These are phyloP conservation scores for Microdochium paspali DNA, from an alignment of 2,329 filamentous ascomycete genomes.

Conservation along the genomic window DNA sequence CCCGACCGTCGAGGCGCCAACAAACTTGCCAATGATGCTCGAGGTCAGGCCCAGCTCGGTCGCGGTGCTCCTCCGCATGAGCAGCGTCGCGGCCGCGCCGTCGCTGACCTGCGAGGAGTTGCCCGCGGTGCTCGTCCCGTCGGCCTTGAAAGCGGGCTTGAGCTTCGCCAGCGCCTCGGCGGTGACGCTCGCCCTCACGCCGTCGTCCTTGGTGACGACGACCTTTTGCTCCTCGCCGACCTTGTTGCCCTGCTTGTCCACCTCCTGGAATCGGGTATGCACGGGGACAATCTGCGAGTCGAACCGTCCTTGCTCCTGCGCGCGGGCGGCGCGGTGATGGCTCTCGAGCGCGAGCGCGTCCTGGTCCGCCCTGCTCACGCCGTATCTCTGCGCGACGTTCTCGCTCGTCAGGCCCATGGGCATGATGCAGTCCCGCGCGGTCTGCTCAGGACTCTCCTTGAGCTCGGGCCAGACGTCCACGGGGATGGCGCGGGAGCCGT, in stretches of 20 bases:
- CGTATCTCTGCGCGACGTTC: conserved; percentile 75
- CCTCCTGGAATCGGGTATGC: conserved; percentile 56
- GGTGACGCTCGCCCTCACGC: conserved; percentile 60
- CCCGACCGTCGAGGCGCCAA: conserved; percentile 64
- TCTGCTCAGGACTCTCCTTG: conserved; percentile 50
- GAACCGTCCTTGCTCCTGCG: conserved; percentile 62
- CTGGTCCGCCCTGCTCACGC: conserved; percentile 65
- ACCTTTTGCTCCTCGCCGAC: conserved; percentile 49
- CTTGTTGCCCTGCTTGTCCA: conserved; percentile 49
- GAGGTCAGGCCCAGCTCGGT: conserved; percentile 59
- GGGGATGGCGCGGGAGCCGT: conserved; percentile 76
- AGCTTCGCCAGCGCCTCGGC: conserved; percentile 65
- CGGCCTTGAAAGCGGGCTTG: conserved; percentile 74
- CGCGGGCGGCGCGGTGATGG: conserved; percentile 63
- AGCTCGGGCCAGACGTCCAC: conserved; percentile 70
- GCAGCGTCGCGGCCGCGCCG: conserved; percentile 71
- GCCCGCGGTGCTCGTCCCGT: conserved; percentile 74
- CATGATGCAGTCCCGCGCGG: conserved; percentile 84
- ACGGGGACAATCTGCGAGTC: conserved; percentile 74
- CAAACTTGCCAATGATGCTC: conserved; percentile 74
- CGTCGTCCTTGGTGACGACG: conserved; percentile 71
- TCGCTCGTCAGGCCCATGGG: conserved; percentile 86
- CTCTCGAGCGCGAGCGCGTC: conserved; percentile 72
- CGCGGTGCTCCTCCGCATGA: conserved; percentile 80
- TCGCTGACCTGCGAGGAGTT: conserved; percentile 83